Evolutionary conservation across 2,329 filamentous ascomycete species (phyloP), one percentile per base, ranked within the genome.

Genomic region (Xylariaceae sp.): DNA sequence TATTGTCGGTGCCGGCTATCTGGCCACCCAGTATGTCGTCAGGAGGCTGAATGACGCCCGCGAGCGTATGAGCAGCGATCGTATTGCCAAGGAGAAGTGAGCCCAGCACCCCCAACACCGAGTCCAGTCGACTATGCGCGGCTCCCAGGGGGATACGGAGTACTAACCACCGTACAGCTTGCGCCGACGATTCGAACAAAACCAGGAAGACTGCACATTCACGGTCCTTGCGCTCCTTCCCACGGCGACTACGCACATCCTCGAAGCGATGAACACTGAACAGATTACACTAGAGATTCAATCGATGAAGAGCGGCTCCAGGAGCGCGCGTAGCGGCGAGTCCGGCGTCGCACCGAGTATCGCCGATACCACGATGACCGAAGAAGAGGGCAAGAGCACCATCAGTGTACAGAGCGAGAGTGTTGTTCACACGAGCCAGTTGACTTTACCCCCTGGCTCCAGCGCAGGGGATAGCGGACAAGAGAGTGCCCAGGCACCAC

Each of bases 171-270:
- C 42, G 39, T 18, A 34, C 69, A 97, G 93, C 75, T 84, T 99
- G 62, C 92, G 92, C 55, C 89, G 94, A 60, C 89, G 94, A 71
- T 99, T 99, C 77, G 91, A 97, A 74, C 94, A 99, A 76, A 99
- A 99, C 75, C 94, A 99, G 73, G 93, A 96, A 73, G 94, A 99
- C 76, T 99, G 94, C 77, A 97, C 93, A 52, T 97, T 95, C 73
- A 99, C 94, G 44, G 92, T 97, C 50, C 86, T 97, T n/a, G 94
- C 93, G 35, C 85, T 99, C 57, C 82, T 99, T 8, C 94, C 94
- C 3, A 96, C 93, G 39, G 90, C 92, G 5, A 92, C 92, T 23
- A 86, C 94, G 66, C 93, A 95, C 72, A 88, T 99, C 68, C 80
- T 97, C 69, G 87, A 90, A 66, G 87, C 88, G 37, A 84, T 97